Base-by-base conservation (phyloP, 768 basidiomycete species). In the Mycena polygramma region DNA sequence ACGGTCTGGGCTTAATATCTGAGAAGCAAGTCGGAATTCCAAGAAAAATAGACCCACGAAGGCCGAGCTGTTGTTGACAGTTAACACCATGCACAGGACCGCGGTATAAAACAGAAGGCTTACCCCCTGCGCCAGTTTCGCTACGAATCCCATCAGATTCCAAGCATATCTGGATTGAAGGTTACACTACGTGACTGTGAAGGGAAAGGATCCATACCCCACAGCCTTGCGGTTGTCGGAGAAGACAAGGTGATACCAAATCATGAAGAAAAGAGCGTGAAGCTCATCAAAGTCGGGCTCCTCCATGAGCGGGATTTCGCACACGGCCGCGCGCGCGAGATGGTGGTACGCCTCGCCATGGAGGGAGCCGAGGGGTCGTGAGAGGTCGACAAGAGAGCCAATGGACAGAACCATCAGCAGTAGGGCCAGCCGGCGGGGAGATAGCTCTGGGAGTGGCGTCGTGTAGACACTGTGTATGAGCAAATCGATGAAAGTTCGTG, bases 61-160 rank as follows among this genome's bases (percentile, higher is more conserved):
- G 64, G 46, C 72, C 72, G 55, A 69, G 67, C 69, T 69, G 54
- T 55, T 15, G 51, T 17, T 24, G 14, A 22, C n/a, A 63, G 46
- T 70, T 22, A 72, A 57, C n/a, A 57, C 37, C 36, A 63, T 55
- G 26, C 26, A 30, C 35, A 62, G 68, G 45, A 52, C 41, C 48
- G 19, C 26, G 26, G 39, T 52, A 39, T 48, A 65, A 65, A 55
- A 55, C n/a, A 36, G 54, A 51, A 79, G 30, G 30, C 91, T 79
- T 76, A 92, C 91, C 71, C 89, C 90, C 78, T 92, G 91, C 9
- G 92, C 90, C 20, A 93, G 80, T 77, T 92, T 93, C 37, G 89
- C 89, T 11, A 91, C 87, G 64, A 93, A 89, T 22, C 92, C 92
- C 88, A 93, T 90, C 51, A 92, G 81, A 66, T 91, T 91, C 91